Conservation (phyloP, 305 asterid genomes). For the Fraxinus paxiana region DNA sequence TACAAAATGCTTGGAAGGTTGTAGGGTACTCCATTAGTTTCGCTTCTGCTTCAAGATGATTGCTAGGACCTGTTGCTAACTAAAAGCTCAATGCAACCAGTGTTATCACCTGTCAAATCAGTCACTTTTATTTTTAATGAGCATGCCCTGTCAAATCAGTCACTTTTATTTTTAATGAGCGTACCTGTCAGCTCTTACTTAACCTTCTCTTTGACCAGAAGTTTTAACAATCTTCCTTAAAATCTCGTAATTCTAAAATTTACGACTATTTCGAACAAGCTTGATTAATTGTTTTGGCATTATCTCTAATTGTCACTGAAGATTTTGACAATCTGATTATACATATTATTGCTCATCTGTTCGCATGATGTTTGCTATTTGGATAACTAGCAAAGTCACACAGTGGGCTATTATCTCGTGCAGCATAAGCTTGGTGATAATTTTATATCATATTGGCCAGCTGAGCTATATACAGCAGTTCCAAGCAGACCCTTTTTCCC, state of each 20-base stretch:
- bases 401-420: slow-evolving; percentile 37
- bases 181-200: not conserved
- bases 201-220: not conserved
- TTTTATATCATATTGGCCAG: slow-evolving; percentile 83
- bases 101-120: not conserved
- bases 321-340: not conserved
- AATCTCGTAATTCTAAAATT: not conserved
- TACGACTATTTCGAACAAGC: not conserved
- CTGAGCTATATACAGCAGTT: slow-evolving; percentile 92
- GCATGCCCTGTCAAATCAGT: not conserved
- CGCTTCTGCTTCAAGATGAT: not conserved
- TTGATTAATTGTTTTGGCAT: not conserved
- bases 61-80: not conserved
- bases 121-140: not conserved
- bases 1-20: not conserved
- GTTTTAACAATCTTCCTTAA: not conserved
- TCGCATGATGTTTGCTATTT: slow-evolving; percentile 24
- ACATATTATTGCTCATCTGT: slow-evolving; percentile 8
- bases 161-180: not conserved
- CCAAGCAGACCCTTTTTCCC: slow-evolving; percentile 98
- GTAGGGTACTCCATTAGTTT: not conserved
- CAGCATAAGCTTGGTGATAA: slow-evolving; percentile 57
- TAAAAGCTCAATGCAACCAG: not conserved
- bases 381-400: slow-evolving; percentile 40
- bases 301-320: not conserved